These are phyloP conservation scores for Apiotrichum montevideense DNA, from an alignment of 1,284 basidiomycete genomes.

Conservation along the genomic window DNA sequence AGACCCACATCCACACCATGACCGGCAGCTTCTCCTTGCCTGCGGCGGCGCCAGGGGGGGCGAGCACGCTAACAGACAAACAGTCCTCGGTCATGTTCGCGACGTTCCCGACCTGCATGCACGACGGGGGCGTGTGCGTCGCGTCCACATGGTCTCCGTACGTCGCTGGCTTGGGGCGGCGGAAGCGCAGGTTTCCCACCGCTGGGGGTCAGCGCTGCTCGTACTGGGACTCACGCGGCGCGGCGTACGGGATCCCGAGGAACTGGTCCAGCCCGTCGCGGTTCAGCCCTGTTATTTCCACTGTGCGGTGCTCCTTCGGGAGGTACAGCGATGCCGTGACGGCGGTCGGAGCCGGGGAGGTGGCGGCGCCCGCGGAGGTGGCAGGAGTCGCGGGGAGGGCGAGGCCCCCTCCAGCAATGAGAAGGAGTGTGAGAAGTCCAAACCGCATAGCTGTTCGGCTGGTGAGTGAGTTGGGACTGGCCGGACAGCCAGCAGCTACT, in stretches of 20 bases:
- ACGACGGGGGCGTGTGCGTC: conserved; percentile 25
- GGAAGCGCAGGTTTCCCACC: conserved; percentile 48
- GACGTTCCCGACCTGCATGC: conserved; percentile 29
- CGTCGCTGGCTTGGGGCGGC: conserved; percentile 18
- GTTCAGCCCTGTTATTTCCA: no score
- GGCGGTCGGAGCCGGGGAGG: no score
- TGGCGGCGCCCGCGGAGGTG: no score
- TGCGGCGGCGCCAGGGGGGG: conserved; percentile 16
- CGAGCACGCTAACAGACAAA: conserved; percentile 45
- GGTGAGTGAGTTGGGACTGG: no score
- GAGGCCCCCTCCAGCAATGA: no score
- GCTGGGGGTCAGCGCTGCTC: conserved; percentile 43
- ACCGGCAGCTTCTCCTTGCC: conserved; percentile 33
- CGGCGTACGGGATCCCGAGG: conserved; percentile 12
- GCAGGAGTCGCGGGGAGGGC: no score
- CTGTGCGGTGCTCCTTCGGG: no score
- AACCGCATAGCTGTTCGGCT: no score
- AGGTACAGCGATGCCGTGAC: no score
- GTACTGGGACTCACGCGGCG: conserved; percentile 8
- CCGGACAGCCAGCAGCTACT: no score
- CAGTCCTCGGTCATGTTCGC: conserved; percentile 44
- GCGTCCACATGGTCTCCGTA: conserved; percentile 30
- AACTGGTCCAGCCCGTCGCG: background rate
- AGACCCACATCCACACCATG: conserved; percentile 20
- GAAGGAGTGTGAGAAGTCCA: no score